Evolutionary conservation across 768 basidiomycete genomes (phyloP).

Genomic region (Lactarius pseudohatsudake): DNA sequence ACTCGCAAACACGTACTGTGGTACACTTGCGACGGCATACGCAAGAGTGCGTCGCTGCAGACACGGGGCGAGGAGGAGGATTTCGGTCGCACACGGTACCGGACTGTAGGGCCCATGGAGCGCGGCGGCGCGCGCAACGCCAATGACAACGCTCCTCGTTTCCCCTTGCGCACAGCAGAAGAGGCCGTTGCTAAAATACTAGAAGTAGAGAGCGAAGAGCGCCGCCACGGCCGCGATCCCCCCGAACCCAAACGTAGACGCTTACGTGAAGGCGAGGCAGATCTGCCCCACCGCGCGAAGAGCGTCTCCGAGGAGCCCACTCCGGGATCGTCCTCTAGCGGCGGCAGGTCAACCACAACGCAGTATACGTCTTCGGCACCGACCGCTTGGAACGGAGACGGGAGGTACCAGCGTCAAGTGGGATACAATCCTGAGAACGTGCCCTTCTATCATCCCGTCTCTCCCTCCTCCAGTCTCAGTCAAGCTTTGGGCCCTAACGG

Average conservation of each 20-base stretch:
- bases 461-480: slow-evolving; percentile 27
- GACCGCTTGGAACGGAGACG: slow-evolving; percentile 22
- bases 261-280: slow-evolving; percentile 18
- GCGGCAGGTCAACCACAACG: slow-evolving; percentile 16
- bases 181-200: slow-evolving; percentile 30
- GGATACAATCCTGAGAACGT: slow-evolving; percentile 24
- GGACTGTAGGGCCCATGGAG: slow-evolving; percentile 30
- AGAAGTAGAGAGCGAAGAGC: slow-evolving; percentile 29
- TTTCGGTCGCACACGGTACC: slow-evolving; percentile 29
- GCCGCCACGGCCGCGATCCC: slow-evolving; percentile 28
- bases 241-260: slow-evolving; percentile 29
- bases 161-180: slow-evolving; percentile 29
- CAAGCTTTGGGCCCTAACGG: slow-evolving; percentile 26
- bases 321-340: slow-evolving; percentile 23
- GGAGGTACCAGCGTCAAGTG: slow-evolving; percentile 24
- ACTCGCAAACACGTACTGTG: slow-evolving; percentile 30
- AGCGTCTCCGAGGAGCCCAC: slow-evolving; percentile 23
- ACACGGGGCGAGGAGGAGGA: slow-evolving; percentile 31
- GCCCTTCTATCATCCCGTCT: slow-evolving; percentile 25
- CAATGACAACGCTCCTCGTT: slow-evolving; percentile 20
- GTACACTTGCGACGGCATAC: slow-evolving; percentile 32
- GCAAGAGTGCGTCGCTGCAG: slow-evolving; percentile 30
- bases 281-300: slow-evolving; percentile 16
- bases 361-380: slow-evolving; percentile 14
- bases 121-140: slow-evolving; percentile 27